Percentiles rank a stretch among this genome's conserved stretches.
Evolutionary conservation across 768 basidiomycete species (phyloP).

Genomic region (Mycena kentingensis): DNA sequence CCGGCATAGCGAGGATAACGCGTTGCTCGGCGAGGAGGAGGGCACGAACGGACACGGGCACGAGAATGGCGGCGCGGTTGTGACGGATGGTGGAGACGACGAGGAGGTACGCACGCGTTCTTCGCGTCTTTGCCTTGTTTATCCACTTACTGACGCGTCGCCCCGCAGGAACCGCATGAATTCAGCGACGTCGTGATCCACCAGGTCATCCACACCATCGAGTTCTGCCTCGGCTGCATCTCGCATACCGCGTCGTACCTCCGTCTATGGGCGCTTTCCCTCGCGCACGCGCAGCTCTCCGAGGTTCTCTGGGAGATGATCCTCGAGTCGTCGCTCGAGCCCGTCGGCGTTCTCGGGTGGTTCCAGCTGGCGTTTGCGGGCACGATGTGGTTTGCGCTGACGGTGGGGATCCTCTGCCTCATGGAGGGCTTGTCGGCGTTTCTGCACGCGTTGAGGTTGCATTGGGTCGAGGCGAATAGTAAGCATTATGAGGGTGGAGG

Average conservation of each 20-base stretch:
- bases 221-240: constrained; percentile 98
- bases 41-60: constrained; percentile 36
- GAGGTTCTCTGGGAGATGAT: constrained; percentile 94
- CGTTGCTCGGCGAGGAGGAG: constrained; percentile 78
- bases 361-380: constrained; percentile 51
- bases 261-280: constrained; percentile 95
- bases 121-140: constrained; percentile 22
- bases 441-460: constrained; percentile 91
- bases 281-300: constrained; percentile 96
- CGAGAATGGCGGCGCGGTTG: constrained; percentile 62
- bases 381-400: constrained; percentile 78
- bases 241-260: constrained; percentile 95
- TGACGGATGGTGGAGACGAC: constrained; percentile 69
- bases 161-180: constrained; percentile 74
- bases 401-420: constrained; percentile 79
- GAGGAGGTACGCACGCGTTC: constrained; percentile 62
- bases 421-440: constrained; percentile 99
- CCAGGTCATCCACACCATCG: constrained; percentile 98
- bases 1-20: constrained; percentile 59
- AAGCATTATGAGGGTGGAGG: constrained; percentile 92
- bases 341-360: constrained; percentile 65
- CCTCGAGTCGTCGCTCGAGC: constrained; percentile 59
- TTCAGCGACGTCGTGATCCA: constrained; percentile 95
- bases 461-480: constrained; percentile 98
- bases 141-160: constrained; percentile 16